These are phyloP conservation scores for Macrophomina pseudophaseolina DNA, from an alignment of 2,329 filamentous ascomycete species.

Conservation along the genomic window DNA sequence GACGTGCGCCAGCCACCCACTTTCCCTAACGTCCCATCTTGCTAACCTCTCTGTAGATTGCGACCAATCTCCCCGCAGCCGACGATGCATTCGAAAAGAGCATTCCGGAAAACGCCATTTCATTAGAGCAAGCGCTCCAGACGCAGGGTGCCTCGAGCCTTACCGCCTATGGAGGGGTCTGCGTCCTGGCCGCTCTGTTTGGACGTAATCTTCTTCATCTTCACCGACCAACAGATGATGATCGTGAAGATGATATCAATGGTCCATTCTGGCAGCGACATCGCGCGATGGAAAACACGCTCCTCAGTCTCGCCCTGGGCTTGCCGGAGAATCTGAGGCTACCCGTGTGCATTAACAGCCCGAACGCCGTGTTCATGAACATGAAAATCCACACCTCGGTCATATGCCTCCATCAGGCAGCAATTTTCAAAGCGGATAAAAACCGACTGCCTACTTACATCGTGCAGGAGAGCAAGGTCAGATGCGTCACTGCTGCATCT, in stretches of 20 bases:
- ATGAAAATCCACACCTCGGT: slow-evolving; percentile 97
- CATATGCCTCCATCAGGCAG: slow-evolving; percentile 97
- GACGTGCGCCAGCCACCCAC: slow-evolving; percentile 61
- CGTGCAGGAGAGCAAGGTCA: slow-evolving; percentile 85
- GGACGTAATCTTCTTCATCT: slow-evolving; percentile 90
- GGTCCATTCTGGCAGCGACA: slow-evolving; percentile 97
- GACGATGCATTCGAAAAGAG: slow-evolving; percentile 87
- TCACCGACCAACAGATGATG: slow-evolving; percentile 81
- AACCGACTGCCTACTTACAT: slow-evolving; percentile 78
- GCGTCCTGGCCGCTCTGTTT: slow-evolving; percentile 86
- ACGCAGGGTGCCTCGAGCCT: slow-evolving; percentile 75
- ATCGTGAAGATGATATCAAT: slow-evolving; percentile 85
- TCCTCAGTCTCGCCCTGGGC: slow-evolving; percentile 83
- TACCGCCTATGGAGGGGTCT: slow-evolving; percentile 78
- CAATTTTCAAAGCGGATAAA: slow-evolving; percentile 96
- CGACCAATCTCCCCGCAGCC: slow-evolving; percentile 80
- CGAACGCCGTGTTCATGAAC: slow-evolving; percentile 91
- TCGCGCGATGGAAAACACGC: slow-evolving; percentile 83
- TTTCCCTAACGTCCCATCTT: neutral
- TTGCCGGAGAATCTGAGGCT: slow-evolving; percentile 82
- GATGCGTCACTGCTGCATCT: slow-evolving; percentile 90
- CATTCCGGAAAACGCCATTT: slow-evolving; percentile 72
- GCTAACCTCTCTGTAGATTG: slow-evolving; percentile 58
- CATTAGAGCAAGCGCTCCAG: slow-evolving; percentile 71
- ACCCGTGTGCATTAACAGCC: slow-evolving; percentile 73